phyloP scores from a whole-genome alignment of 1,139 yeast species.

The Saccharomyces hybrid region DNA sequence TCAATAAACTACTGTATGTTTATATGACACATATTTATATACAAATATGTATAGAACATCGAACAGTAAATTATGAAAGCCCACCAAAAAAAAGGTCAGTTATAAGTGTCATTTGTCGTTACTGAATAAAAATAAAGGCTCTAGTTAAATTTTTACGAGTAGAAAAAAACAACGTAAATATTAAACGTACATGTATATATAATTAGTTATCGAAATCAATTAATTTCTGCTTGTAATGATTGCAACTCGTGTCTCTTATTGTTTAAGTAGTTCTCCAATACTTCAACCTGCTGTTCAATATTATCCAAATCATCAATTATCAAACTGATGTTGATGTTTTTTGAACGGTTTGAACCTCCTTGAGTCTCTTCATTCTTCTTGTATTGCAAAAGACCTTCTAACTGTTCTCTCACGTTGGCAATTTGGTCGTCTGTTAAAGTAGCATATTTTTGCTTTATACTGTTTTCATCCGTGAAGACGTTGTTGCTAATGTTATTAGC shows the following conservation, averaged over 20 bases:
- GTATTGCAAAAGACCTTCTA: slow-evolving; percentile 71
- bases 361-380: slow-evolving; percentile 32
- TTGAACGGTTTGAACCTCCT: slow-evolving; percentile 10
- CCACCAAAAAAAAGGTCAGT: background rate
- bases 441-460: slow-evolving; percentile 43
- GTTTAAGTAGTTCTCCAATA: slow-evolving; percentile 45
- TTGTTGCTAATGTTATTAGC: slow-evolving; percentile 21
- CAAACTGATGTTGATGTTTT: slow-evolving; percentile 30
- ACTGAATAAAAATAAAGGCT: background rate
- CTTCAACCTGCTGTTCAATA: slow-evolving; percentile 48
- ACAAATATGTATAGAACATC: background rate
- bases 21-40: background rate
- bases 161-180: background rate
- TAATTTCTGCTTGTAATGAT: slow-evolving; percentile 37
- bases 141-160: background rate
- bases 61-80: background rate
- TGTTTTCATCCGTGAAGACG: background rate
- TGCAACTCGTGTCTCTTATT: slow-evolving; percentile 43
- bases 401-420: slow-evolving; percentile 57
- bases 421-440: slow-evolving; percentile 41
- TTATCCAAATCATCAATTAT: slow-evolving; percentile 39
- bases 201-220: slow-evolving; percentile 8
- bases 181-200: background rate
- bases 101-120: background rate
- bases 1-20: background rate